phyloP scores from a whole-genome alignment of 345 rosid species.

The Brassica cretica region DNA sequence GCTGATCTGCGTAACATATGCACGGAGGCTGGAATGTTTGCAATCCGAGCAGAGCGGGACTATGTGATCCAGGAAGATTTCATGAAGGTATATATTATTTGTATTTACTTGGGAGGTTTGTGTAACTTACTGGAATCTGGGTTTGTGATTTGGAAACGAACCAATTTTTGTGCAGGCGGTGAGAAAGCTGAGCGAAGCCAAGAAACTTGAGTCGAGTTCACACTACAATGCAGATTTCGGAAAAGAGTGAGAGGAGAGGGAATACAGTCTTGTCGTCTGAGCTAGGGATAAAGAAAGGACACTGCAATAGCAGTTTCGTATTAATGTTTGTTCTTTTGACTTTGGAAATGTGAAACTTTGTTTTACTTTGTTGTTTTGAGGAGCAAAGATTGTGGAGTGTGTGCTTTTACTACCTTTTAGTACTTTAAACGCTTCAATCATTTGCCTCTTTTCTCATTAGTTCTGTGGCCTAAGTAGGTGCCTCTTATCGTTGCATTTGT shows the following conservation, averaged over 20 bases:
- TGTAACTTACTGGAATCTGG: slow-evolving; percentile 6
- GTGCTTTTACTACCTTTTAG: neutral
- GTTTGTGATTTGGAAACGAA: neutral
- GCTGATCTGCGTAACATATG: slow-evolving; percentile 96
- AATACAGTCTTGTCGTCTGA: neutral
- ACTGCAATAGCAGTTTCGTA: slow-evolving; percentile 12
- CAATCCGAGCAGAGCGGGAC: slow-evolving; percentile 93
- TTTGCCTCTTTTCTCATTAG: neutral
- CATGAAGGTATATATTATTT: slow-evolving; percentile 70
- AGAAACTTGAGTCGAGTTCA: slow-evolving; percentile 92
- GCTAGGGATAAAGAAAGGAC: neutral
- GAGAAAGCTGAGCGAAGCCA: slow-evolving; percentile 84
- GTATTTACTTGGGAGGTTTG: neutral
- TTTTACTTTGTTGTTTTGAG: neutral
- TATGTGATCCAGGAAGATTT: slow-evolving; percentile 98
- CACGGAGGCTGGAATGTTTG: slow-evolving; percentile 98
- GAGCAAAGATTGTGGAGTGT: slow-evolving; percentile 19
- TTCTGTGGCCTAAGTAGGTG: neutral
- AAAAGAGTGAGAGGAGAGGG: slow-evolving; percentile 40
- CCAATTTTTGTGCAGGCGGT: slow-evolving; percentile 64
- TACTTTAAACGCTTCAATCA: slow-evolving; percentile 7
- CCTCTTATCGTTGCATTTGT: neutral
- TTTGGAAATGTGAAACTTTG: slow-evolving; percentile 3
- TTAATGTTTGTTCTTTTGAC: neutral
- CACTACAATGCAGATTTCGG: slow-evolving; percentile 91